Evolutionary conservation across 106 monocot species (phyloP).

Genomic region (Agapanthus africanus): DNA sequence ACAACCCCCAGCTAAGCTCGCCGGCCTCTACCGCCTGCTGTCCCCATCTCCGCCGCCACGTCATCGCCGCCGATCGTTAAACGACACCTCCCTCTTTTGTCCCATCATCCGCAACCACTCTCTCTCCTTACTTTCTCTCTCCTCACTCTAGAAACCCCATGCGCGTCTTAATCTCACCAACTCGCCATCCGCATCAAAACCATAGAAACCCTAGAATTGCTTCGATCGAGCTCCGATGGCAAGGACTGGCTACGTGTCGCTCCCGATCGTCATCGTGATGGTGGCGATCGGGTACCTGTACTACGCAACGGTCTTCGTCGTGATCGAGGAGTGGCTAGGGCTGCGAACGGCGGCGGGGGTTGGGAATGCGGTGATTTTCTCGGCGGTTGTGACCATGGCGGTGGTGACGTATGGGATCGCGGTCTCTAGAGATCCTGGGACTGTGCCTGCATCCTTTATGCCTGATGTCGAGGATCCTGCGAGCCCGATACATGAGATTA

Average conservation of each 20-base stretch:
- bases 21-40: too few relatives aligned
- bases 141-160: too few relatives aligned
- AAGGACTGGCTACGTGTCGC: constrained; percentile 16
- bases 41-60: not conserved
- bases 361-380: constrained; percentile 17
- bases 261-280: constrained; percentile 26
- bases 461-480: constrained; percentile 28
- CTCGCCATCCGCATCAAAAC: too few relatives aligned
- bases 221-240: not conserved
- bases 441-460: constrained; percentile 19
- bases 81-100: not conserved
- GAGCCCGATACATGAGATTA: constrained; percentile 23
- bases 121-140: not conserved
- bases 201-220: too few relatives aligned
- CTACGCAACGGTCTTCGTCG: constrained; percentile 27
- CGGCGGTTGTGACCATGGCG: constrained; percentile 16
- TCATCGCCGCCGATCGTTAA: not conserved
- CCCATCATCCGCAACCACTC: not conserved
- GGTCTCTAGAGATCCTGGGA: constrained; percentile 21
- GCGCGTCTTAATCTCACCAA: too few relatives aligned
- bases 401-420: constrained; percentile 18
- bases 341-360: constrained; percentile 25
- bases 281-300: constrained; percentile 24
- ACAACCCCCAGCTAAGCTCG: too few relatives aligned
- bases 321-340: constrained; percentile 30